Percentiles rank a stretch among this genome's conserved stretches.
Evolutionary conservation across 495 filamentous ascomycete species (phyloP).

Genomic region (Aspergillus coremiiformis): DNA sequence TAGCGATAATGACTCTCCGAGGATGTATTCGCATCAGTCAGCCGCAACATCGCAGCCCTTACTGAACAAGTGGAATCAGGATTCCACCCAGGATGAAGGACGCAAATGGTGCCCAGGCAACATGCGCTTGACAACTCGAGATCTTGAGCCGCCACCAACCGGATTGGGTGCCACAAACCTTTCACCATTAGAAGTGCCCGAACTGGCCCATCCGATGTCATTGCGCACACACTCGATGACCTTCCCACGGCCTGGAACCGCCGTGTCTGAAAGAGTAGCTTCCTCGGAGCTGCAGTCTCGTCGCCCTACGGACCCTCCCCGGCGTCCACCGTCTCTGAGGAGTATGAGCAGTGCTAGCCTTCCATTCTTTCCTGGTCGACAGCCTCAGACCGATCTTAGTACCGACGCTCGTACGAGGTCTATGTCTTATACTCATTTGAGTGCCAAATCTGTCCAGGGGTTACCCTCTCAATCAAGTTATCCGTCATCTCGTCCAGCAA

Average conservation of each 20-base stretch:
- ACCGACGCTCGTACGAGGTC: conserved; percentile 15
- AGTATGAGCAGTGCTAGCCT: conserved; percentile 26
- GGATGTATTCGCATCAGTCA: not conserved
- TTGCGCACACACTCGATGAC: conserved; percentile 17
- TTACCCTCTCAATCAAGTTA: conserved; percentile 15
- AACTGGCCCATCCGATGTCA: conserved; percentile 12
- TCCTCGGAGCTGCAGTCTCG: conserved; percentile 6
- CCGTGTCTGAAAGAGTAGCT: conserved; percentile 18
- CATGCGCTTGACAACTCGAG: conserved; percentile 4
- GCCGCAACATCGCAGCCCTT: conserved; percentile 11
- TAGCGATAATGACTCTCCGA: not conserved
- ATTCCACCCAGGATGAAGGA: not conserved
- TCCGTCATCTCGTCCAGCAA: conserved; percentile 19
- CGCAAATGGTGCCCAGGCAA: conserved; percentile 5
- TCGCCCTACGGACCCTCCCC: conserved; percentile 15
- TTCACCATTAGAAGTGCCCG: conserved; percentile 23
- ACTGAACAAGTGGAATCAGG: conserved; percentile 2
- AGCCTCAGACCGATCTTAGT: conserved; percentile 6
- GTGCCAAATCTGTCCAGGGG: conserved; percentile 13
- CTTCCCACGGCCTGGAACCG: conserved; percentile 22
- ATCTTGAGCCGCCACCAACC: conserved; percentile 1
- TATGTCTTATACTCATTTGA: conserved; percentile 18
- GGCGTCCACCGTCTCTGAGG: conserved; percentile 24
- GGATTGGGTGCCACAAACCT: not conserved
- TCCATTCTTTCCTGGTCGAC: conserved; percentile 16